These are phyloP conservation scores for Candida ortonii DNA, from an alignment of 805 yeast species.

Conservation along the genomic window DNA sequence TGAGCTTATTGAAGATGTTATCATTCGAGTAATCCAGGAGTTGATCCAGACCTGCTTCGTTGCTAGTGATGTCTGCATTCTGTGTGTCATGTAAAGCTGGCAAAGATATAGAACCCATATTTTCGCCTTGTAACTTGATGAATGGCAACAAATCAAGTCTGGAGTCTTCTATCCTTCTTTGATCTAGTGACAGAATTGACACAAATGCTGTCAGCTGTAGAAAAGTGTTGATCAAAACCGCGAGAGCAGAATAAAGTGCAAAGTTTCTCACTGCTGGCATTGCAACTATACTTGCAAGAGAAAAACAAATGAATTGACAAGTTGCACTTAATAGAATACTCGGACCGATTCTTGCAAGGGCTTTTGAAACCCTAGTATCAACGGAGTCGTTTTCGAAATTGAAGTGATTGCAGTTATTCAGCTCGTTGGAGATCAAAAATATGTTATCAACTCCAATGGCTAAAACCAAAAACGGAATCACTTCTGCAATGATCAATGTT, in stretches of 20 bases:
- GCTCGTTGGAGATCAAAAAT: conserved; percentile 79
- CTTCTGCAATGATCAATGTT: conserved; percentile 92
- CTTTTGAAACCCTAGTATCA: conserved; percentile 56
- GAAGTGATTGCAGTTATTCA: conserved; percentile 50
- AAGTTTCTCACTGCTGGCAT: conserved; percentile 98
- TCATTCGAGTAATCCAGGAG: conserved; percentile 23
- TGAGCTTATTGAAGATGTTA: conserved; percentile 37
- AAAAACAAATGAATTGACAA: conserved; percentile 77
- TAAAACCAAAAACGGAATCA: conserved; percentile 85
- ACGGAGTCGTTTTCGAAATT: conserved; percentile 39
- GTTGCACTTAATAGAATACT: conserved; percentile 75
- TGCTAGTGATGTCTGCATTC: conserved; percentile 10
- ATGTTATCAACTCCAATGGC: conserved; percentile 98
- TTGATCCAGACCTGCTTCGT: conserved; percentile 23
- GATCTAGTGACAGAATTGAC: conserved; percentile 67
- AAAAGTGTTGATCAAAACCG: conserved; percentile 70
- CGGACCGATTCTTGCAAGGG: conserved; percentile 80
- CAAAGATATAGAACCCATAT: conserved; percentile 9
- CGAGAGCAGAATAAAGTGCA: conserved; percentile 87
- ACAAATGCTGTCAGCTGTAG: conserved; percentile 82
- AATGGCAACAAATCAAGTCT: conserved; percentile 65
- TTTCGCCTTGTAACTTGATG: conserved; percentile 30
- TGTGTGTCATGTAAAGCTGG: conserved; percentile 11
- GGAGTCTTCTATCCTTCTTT: conserved; percentile 53
- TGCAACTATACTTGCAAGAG: conserved; percentile 72